Conservation (phyloP, 345 rosid species). For the Boechera stricta region DNA sequence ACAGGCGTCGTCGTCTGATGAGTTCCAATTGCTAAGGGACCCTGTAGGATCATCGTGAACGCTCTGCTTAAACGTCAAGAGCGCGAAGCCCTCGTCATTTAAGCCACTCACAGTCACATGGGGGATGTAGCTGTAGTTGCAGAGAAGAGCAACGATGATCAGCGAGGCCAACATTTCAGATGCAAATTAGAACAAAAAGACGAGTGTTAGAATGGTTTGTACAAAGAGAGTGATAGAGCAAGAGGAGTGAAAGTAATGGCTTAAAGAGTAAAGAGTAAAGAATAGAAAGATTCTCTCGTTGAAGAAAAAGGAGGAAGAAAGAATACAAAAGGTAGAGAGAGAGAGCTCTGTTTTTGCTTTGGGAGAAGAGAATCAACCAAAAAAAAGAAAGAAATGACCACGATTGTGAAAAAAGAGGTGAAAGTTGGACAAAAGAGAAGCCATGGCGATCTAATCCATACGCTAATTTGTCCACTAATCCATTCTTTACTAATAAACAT, state of each 20-base stretch:
- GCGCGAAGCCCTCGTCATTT: constrained; percentile 76
- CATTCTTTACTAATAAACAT: background rate
- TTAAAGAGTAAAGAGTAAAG: constrained; percentile 36
- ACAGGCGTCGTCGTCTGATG: constrained; percentile 73
- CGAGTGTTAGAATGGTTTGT: constrained; percentile 29
- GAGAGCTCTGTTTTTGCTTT: constrained; percentile 37
- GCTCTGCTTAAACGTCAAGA: constrained; percentile 74
- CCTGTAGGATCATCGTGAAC: constrained; percentile 76
- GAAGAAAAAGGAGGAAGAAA: constrained; percentile 46
- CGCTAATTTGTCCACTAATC: constrained; percentile 24
- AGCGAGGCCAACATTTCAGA: constrained; percentile 48
- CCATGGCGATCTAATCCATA: constrained; percentile 39
- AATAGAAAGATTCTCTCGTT: constrained; percentile 37
- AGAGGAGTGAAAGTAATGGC: constrained; percentile 36
- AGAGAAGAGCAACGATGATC: constrained; percentile 47
- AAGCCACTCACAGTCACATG: constrained; percentile 39
- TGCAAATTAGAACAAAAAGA: constrained; percentile 12
- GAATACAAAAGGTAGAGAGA: constrained; percentile 31
- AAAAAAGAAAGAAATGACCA: background rate
- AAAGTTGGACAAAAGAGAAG: constrained; percentile 38
- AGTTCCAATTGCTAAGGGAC: constrained; percentile 81
- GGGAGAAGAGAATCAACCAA: constrained; percentile 35
- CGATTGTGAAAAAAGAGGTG: constrained; percentile 27
- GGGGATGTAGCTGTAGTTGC: constrained; percentile 41
- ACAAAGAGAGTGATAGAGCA: constrained; percentile 24